phyloP scores from a whole-genome alignment of 163 green algal species.

The Coccomyxa subellipsoidea region DNA sequence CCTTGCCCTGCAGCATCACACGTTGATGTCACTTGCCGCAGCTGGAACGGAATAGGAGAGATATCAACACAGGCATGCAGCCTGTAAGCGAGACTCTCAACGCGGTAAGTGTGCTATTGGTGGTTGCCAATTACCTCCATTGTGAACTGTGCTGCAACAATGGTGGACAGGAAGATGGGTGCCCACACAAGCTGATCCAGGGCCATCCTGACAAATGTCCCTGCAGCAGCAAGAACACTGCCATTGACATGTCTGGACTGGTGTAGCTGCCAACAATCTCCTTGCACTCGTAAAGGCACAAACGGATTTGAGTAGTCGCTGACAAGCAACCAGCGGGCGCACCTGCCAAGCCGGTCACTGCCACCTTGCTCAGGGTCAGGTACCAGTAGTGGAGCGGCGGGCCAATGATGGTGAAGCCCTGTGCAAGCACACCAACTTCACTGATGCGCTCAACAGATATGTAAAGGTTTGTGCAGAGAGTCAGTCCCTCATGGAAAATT shows the following conservation, averaged over 20 bases:
- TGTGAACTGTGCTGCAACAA: conserved; percentile 62
- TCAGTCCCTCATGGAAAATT: no score
- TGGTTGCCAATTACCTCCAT: conserved; percentile 39
- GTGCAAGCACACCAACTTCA: no score
- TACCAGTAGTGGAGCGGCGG: conserved; percentile 85
- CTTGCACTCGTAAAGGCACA: no score
- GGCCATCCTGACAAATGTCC: conserved; percentile 45
- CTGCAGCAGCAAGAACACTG: conserved; percentile 13
- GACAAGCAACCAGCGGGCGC: no score
- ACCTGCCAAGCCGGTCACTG: conserved; percentile 37
- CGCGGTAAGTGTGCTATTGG: conserved; percentile 21
- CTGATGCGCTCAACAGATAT: no score
- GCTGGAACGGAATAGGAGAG: no score
- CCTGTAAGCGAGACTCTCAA: background rate
- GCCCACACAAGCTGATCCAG: conserved; percentile 87
- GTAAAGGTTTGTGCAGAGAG: no score
- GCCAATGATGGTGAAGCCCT: conserved; percentile 67
- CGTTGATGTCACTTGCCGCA: conserved; percentile 2
- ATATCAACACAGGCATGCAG: background rate
- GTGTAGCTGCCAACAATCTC: no score
- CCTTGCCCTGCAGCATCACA: conserved; percentile 56
- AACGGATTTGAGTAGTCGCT: no score
- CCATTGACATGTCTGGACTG: background rate
- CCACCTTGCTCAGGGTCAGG: conserved; percentile 52
- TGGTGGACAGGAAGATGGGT: conserved; percentile 76